These are phyloP conservation scores for Fusarium secorum DNA, from an alignment of 2,329 filamentous ascomycete genomes.

Conservation along the genomic window DNA sequence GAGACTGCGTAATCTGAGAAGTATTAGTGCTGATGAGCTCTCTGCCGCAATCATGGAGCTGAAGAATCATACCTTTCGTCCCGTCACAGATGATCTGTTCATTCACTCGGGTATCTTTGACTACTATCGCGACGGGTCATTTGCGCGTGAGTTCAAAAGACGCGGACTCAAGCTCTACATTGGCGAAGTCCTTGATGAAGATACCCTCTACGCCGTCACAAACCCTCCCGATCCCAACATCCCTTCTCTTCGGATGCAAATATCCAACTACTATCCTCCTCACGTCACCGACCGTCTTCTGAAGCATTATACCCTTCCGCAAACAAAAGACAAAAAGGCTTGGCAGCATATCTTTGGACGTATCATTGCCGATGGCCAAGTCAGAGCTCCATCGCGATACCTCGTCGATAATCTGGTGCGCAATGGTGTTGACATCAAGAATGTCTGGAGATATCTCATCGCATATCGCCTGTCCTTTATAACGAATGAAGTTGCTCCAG, in stretches of 20 bases:
- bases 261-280: neutral
- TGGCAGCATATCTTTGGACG: conserved; percentile 7
- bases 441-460: conserved; percentile 11
- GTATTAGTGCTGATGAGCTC: neutral
- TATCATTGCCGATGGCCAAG: conserved; percentile 4
- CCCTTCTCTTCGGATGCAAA: neutral
- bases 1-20: neutral
- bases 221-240: neutral
- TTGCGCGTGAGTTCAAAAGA: neutral
- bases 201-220: conserved; percentile 9
- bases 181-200: neutral
- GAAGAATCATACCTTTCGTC: neutral
- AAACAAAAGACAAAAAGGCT: neutral
- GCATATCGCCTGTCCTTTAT: conserved; percentile 5
- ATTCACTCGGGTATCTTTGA: conserved; percentile 8
- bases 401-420: conserved; percentile 2
- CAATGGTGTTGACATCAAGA: neutral
- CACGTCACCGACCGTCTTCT: conserved; percentile 6
- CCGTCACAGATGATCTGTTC: neutral
- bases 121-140: conserved; percentile 1
- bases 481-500: neutral
- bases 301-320: neutral
- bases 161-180: neutral
- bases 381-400: conserved; percentile 9
- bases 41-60: neutral